These are phyloP conservation scores for Prunus campanulata DNA, from an alignment of 306 rosid genomes.

Conservation along the genomic window DNA sequence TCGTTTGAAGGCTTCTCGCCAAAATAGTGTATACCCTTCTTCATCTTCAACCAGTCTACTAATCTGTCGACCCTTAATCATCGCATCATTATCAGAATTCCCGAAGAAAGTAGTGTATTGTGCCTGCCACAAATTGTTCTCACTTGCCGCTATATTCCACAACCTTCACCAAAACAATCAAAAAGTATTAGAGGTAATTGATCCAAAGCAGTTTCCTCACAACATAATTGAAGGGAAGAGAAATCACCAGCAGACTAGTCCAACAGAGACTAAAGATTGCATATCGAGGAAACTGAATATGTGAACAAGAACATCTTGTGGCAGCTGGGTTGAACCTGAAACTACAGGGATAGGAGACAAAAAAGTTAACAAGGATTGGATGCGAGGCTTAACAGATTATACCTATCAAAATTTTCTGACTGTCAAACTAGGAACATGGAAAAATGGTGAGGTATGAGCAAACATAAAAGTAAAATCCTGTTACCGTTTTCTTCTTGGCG, in stretches of 20 bases:
- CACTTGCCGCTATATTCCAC: slow-evolving; percentile 83
- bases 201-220: slow-evolving; percentile 8
- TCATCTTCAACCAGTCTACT: slow-evolving; percentile 25
- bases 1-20: slow-evolving; percentile 65
- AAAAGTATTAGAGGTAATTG: slow-evolving; percentile 17
- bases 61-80: slow-evolving; percentile 3
- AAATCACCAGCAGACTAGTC: slow-evolving; percentile 65
- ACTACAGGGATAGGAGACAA: neutral
- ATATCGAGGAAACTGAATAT: slow-evolving; percentile 68
- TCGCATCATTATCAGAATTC: slow-evolving; percentile 26
- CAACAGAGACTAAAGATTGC: slow-evolving; percentile 58
- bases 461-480: neutral
- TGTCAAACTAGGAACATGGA: neutral
- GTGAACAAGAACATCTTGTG: slow-evolving; percentile 67
- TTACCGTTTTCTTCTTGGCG: slow-evolving; percentile 58
- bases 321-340: slow-evolving; percentile 58
- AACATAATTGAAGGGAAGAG: slow-evolving; percentile 17
- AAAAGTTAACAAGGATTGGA: slow-evolving; percentile 7
- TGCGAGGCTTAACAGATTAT: neutral
- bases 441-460: neutral
- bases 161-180: slow-evolving; percentile 53
- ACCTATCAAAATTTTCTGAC: neutral
- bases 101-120: slow-evolving; percentile 50
- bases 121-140: slow-evolving; percentile 59
- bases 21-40: slow-evolving; percentile 19